phyloP scores from a whole-genome alignment of 2,329 filamentous ascomycete genomes.

The Lithohypha guttulata region DNA sequence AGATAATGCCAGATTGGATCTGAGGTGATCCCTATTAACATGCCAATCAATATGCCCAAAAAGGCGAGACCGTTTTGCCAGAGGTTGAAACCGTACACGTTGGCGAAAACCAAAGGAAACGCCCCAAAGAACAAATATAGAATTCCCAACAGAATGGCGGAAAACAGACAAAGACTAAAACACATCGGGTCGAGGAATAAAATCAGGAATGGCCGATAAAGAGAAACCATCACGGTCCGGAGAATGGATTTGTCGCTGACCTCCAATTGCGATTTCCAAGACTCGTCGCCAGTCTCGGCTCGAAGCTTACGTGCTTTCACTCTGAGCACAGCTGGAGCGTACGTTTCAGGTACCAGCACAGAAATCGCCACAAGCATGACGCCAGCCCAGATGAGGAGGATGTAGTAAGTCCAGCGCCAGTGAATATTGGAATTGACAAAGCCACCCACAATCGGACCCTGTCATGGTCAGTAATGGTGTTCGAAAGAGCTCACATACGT shows the following conservation, averaged over 20 bases:
- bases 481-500: too few species aligned
- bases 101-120: slow-evolving; percentile 32
- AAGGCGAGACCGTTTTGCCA: slow-evolving; percentile 27
- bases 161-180: slow-evolving; percentile 32
- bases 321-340: slow-evolving; percentile 59
- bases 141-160: slow-evolving; percentile 31
- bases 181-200: slow-evolving; percentile 34
- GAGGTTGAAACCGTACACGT: slow-evolving; percentile 30
- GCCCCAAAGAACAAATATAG: slow-evolving; percentile 35
- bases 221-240: slow-evolving; percentile 43
- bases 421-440: slow-evolving; percentile 60
- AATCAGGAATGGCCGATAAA: slow-evolving; percentile 42
- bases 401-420: slow-evolving; percentile 71
- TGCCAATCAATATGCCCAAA: slow-evolving; percentile 42
- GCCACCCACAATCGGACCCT: slow-evolving; percentile 20
- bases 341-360: slow-evolving; percentile 69
- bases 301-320: slow-evolving; percentile 57
- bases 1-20: slow-evolving; percentile 38
- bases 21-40: slow-evolving; percentile 35
- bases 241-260: slow-evolving; percentile 53
- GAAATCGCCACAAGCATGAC: slow-evolving; percentile 50
- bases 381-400: slow-evolving; percentile 63
- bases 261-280: slow-evolving; percentile 63
- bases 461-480: too few species aligned
- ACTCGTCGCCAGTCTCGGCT: slow-evolving; percentile 57